phyloP scores from a whole-genome alignment of 768 basidiomycete species.

The Suillus clintonianus region DNA sequence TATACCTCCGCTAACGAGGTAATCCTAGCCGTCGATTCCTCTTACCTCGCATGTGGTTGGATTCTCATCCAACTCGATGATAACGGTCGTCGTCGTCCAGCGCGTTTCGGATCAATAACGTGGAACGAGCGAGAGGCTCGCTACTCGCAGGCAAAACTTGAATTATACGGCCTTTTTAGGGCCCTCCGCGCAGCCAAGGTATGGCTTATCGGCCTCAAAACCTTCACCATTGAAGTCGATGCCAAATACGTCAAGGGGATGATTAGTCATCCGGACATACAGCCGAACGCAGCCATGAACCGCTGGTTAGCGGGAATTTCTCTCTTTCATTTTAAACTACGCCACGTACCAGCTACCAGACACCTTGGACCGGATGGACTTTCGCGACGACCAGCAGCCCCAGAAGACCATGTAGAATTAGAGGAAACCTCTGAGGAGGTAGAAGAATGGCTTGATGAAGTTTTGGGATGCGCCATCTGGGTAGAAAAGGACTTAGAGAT shows the following conservation, averaged over 20 bases:
- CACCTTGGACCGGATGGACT: no score
- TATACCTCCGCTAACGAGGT: constrained; percentile 27
- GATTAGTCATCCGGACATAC: not conserved
- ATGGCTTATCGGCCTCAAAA: no score
- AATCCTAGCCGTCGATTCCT: constrained; percentile 40
- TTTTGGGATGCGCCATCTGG: constrained; percentile 12
- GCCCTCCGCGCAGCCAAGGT: no score
- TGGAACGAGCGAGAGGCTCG: constrained; percentile 23
- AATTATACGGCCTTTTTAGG: constrained; percentile 21
- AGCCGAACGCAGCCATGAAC: constrained; percentile 15
- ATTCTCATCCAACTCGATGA: constrained; percentile 37
- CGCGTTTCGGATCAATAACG: constrained; percentile 38
- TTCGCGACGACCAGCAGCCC: no score
- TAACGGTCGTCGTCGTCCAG: constrained; percentile 17
- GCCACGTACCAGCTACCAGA: no score
- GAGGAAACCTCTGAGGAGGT: no score
- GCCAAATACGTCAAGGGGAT: no score
- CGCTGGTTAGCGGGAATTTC: constrained; percentile 16
- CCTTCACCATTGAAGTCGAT: no score
- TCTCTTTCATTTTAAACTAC: not conserved
- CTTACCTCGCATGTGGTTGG: constrained; percentile 36
- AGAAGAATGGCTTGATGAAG: constrained; percentile 20
- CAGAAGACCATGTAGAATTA: no score
- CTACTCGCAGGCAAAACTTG: constrained; percentile 22
- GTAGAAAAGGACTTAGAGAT: not conserved